Evolutionary conservation across 1,139 yeast genomes (phyloP).

Genomic region (Waltiozyma sp.): DNA sequence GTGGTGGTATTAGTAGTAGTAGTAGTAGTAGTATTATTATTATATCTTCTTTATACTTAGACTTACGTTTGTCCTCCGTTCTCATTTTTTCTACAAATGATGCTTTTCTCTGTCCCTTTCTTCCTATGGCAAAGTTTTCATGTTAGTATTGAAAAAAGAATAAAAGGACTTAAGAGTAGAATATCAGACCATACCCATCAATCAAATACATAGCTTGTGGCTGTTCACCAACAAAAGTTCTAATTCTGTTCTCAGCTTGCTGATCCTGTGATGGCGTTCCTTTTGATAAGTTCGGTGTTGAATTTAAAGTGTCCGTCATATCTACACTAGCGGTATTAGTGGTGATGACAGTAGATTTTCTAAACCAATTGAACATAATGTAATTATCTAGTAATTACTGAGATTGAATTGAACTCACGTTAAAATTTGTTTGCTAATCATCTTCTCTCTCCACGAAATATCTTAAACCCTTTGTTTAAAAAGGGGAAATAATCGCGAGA

Average conservation of each 20-base stretch:
- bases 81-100: slow-evolving; percentile 17
- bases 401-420: neutral
- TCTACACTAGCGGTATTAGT: no score
- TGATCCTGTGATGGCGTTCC: neutral
- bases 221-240: slow-evolving; percentile 8
- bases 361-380: neutral
- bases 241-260: slow-evolving; percentile 3
- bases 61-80: slow-evolving; percentile 19
- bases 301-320: no score
- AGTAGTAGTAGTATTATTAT: no score
- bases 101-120: slow-evolving; percentile 10
- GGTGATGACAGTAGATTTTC: neutral
- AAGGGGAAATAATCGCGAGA: no score
- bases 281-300: neutral
- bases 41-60: neutral
- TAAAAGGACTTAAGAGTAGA: no score
- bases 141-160: no score
- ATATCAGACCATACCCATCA: slow-evolving; percentile 14
- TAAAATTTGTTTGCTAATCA: no score
- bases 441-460: no score
- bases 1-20: no score
- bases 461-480: no score
- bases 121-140: slow-evolving; percentile 1
- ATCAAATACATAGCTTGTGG: slow-evolving; percentile 14
- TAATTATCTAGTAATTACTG: neutral